phyloP scores from a whole-genome alignment of 768 basidiomycete genomes.

The Leccinum barrowsii region DNA sequence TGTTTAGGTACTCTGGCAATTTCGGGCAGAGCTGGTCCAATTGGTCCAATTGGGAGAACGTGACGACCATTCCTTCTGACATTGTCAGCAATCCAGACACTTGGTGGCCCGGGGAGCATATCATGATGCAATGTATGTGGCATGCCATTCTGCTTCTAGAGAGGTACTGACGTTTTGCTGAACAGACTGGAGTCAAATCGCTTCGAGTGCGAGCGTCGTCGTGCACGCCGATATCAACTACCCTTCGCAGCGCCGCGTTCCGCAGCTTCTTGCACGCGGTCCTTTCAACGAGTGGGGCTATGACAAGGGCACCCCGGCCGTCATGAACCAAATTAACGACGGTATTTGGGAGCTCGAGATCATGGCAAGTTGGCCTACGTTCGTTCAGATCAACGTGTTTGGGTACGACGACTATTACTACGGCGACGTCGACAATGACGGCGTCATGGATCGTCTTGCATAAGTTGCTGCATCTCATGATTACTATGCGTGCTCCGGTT shows the following conservation, averaged over 20 bases:
- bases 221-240: slow-evolving; percentile 76
- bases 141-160: not conserved
- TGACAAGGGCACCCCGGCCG: slow-evolving; percentile 72
- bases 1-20: slow-evolving; percentile 82
- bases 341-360: slow-evolving; percentile 84
- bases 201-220: slow-evolving; percentile 59
- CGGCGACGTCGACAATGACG: slow-evolving; percentile 85
- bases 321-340: slow-evolving; percentile 62
- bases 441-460: slow-evolving; percentile 84
- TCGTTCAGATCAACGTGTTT: slow-evolving; percentile 87
- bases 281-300: slow-evolving; percentile 92
- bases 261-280: slow-evolving; percentile 84
- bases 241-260: slow-evolving; percentile 65
- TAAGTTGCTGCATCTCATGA: slow-evolving; percentile 2
- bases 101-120: slow-evolving; percentile 82
- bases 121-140: slow-evolving; percentile 81
- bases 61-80: slow-evolving; percentile 57
- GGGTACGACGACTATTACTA: slow-evolving; percentile 91
- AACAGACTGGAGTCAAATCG: slow-evolving; percentile 74
- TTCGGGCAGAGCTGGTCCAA: slow-evolving; percentile 81
- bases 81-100: slow-evolving; percentile 44
- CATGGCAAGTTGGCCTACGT: slow-evolving; percentile 89
- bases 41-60: slow-evolving; percentile 79
- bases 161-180: slow-evolving; percentile 1
- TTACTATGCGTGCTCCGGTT: not conserved